Evolutionary conservation across 2,329 filamentous ascomycete genomes (phyloP), one percentile per base, ranked within the genome.

Genomic region (Colletotrichum musae): DNA sequence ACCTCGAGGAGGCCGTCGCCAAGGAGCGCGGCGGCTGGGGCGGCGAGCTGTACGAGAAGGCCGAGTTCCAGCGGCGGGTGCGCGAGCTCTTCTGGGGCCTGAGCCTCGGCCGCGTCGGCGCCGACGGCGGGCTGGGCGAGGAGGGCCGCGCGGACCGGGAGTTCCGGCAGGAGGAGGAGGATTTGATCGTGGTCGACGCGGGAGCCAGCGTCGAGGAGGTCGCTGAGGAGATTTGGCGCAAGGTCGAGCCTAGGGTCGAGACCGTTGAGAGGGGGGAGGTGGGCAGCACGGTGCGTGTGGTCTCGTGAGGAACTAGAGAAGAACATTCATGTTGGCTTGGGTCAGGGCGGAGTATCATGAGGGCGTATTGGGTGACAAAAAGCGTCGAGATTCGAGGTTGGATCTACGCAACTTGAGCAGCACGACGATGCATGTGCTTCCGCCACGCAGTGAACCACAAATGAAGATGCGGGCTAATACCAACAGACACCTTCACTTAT

Each of bases 21-120:
- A 88, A 88, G 36, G 86, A 87, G 74, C 86, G 96, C 18, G 94
- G 94, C n/a, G 95, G 94, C 0, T 99, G 92, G 84, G 96, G 96
- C 1, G 88, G 87, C 18, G 96, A 99, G 84, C 87, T 93, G 71
- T 99, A 98, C 77, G 96, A 99, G 83, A 92, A 90, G 77, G 88
- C 87, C 69, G 90, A 91, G 76, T 93, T 97, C 89, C 96, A 99
- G 82, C 84, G 87, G 70, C 87, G 90, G 10, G 96, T 98, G 15
- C 84, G 93, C 21, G 87, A 91, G 71, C 78, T 97, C 58, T 98
- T 97, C 79, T 87, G 85, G 82, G 85, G 82, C 0, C 74, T 91
- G 68, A 83, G 82, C 71, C 80, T 83, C 80, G 85, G 85, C 1
- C 80, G 82, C 24, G 79, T 83, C 36, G 80, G 81, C 10, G 75